Evolutionary conservation across 2,329 filamentous ascomycete species (phyloP).

Genomic region (Phaeomoniella chlamydospora): DNA sequence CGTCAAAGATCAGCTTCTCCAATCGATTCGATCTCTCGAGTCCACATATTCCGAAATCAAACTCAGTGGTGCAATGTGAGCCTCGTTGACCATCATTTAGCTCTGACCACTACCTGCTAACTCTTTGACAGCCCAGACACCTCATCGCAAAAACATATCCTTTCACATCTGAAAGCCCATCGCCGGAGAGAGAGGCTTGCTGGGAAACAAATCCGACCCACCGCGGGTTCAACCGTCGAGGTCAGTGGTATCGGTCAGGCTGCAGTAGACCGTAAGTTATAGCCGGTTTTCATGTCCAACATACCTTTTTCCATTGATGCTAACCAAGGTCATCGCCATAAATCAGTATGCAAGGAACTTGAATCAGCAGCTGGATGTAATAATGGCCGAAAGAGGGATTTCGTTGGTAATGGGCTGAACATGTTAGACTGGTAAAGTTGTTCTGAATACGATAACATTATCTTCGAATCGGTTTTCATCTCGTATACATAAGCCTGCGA

Average conservation of each 20-base stretch:
- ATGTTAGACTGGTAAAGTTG: background rate
- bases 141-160: background rate
- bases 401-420: no score
- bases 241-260: background rate
- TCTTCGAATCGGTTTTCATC: no score
- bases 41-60: background rate
- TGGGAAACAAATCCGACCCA: background rate
- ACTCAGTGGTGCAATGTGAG: background rate
- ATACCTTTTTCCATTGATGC: constrained; percentile 4
- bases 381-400: background rate
- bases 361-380: background rate
- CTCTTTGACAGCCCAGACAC: background rate
- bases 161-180: background rate
- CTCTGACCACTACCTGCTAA: background rate
- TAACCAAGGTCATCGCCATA: constrained; percentile 33
- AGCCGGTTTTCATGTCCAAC: background rate
- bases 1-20: background rate
- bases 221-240: background rate
- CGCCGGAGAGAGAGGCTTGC: background rate
- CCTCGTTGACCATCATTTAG: background rate
- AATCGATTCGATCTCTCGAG: background rate
- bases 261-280: background rate
- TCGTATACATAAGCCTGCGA: no score
- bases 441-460: no score
- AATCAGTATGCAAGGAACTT: constrained; percentile 29